Conservation (phyloP, 1,284 basidiomycete species). For the Abortiporus biennis region DNA sequence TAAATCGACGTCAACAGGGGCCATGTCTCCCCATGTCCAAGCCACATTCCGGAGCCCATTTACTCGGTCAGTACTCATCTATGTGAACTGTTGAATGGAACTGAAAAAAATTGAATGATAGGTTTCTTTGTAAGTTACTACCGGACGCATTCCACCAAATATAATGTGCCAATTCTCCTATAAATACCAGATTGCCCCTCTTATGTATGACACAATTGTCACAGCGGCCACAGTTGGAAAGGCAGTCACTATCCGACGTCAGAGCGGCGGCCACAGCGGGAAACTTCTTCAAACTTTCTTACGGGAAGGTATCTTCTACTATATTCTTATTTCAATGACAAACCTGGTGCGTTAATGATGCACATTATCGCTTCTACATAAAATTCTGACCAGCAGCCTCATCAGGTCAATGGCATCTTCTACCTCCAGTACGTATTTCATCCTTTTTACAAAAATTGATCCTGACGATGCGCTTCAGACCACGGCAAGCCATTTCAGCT, state of each 20-base stretch:
- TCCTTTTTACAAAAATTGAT: constrained; percentile 5
- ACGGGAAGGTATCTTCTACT: constrained; percentile 79
- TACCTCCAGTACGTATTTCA: constrained; percentile 60
- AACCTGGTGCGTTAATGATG: constrained; percentile 52
- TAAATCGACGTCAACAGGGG: too few relatives aligned
- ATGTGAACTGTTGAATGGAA: constrained; percentile 5
- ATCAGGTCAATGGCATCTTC: constrained; percentile 71
- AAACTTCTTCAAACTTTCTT: constrained; percentile 76
- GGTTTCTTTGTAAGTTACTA: constrained; percentile 60
- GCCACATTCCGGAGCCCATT: constrained; percentile 71
- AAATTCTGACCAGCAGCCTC: constrained; percentile 1
- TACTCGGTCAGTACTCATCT: constrained; percentile 47
- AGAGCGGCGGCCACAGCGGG: constrained; percentile 68
- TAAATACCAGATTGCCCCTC: constrained; percentile 57
- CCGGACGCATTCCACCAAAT: background rate
- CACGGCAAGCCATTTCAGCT: constrained; percentile 72
- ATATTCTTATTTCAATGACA: constrained; percentile 73
- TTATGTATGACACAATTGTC: constrained; percentile 71
- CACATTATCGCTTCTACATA: background rate
- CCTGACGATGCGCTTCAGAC: constrained; percentile 39
- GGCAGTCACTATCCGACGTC: constrained; percentile 64
- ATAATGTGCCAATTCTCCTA: too few relatives aligned
- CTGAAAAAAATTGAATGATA: constrained; percentile 18
- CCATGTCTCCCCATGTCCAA: constrained; percentile 74
- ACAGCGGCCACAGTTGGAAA: constrained; percentile 74